Percentiles rank a stretch among this genome's conserved stretches.
These are phyloP conservation scores for Begonia masoniana DNA, from an alignment of 306 rosid species.

Conservation along the genomic window DNA sequence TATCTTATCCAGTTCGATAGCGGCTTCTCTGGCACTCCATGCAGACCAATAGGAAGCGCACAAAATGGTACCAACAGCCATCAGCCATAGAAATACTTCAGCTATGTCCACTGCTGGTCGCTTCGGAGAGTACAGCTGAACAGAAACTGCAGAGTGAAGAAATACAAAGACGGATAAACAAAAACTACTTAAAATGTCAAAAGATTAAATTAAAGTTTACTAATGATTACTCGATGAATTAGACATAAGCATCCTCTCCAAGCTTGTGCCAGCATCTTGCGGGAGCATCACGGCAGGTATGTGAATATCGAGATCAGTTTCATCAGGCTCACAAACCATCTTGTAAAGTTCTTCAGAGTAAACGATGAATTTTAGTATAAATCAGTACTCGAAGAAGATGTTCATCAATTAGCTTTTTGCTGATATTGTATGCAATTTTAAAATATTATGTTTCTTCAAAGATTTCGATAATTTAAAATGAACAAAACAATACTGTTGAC, in stretches of 20 bases:
- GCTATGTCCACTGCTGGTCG: conserved; percentile 83
- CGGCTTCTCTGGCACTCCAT: conserved; percentile 71
- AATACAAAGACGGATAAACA: background rate
- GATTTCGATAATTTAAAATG: background rate
- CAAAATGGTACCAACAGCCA: conserved; percentile 83
- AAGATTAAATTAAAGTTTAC: background rate
- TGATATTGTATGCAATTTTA: too few relatives aligned
- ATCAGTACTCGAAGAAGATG: too few relatives aligned
- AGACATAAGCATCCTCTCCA: conserved; percentile 49
- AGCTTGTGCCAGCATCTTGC: conserved; percentile 68
- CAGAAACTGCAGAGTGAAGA: conserved; percentile 52
- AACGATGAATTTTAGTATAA: conserved; percentile 11
- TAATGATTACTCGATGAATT: conserved; percentile 43
- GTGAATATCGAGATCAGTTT: conserved; percentile 63
- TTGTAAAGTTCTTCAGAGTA: conserved; percentile 73
- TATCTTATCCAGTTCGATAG: conserved; percentile 52
- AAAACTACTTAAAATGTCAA: too few relatives aligned
- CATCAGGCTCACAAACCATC: conserved; percentile 91
- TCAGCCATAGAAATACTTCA: conserved; percentile 90
- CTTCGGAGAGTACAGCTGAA: conserved; percentile 80
- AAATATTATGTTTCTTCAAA: too few relatives aligned
- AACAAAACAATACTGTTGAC: background rate
- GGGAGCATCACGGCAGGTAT: conserved; percentile 95
- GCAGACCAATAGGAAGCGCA: conserved; percentile 99
- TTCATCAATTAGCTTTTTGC: too few relatives aligned